Evolutionary conservation across 768 basidiomycete genomes (phyloP).

Genomic region (Lactifluus rugatus): DNA sequence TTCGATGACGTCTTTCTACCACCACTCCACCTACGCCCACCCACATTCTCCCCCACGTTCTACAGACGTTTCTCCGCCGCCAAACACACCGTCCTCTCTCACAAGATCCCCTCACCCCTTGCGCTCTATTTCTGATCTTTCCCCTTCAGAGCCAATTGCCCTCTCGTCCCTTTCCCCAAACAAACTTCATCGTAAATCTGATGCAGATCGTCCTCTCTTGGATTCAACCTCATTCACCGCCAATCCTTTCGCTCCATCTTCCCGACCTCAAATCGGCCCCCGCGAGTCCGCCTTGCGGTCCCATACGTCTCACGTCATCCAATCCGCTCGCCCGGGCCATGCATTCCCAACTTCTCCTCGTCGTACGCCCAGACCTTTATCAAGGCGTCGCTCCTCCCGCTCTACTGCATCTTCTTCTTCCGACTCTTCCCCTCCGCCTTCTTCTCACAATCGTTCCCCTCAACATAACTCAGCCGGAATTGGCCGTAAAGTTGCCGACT

Average conservation of each 20-base stretch:
- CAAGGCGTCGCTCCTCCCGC: slow-evolving; percentile 15
- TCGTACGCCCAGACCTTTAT: slow-evolving; percentile 16
- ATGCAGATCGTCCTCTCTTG: slow-evolving; percentile 4
- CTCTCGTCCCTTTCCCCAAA: slow-evolving; percentile 5
- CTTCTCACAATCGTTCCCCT: slow-evolving; percentile 28
- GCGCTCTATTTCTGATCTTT: slow-evolving; percentile 1
- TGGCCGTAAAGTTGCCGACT: slow-evolving; percentile 76
- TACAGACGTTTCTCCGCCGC: slow-evolving; percentile 14
- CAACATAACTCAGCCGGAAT: slow-evolving; percentile 35
- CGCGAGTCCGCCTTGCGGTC: slow-evolving; percentile 14
- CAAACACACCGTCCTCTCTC: neutral
- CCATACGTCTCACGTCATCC: slow-evolving; percentile 1
- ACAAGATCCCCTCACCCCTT: neutral
- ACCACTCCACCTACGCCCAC: neutral
- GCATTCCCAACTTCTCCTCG: slow-evolving; percentile 10
- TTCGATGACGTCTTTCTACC: slow-evolving; percentile 10
- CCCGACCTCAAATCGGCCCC: slow-evolving; percentile 8
- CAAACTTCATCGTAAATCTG: slow-evolving; percentile 5
- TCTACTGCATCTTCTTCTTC: slow-evolving; percentile 28
- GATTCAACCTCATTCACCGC: neutral
- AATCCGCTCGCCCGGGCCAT: slow-evolving; percentile 7
- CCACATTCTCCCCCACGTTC: slow-evolving; percentile 11
- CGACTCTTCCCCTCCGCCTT: slow-evolving; percentile 27
- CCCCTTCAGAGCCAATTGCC: slow-evolving; percentile 9
- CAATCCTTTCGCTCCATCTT: slow-evolving; percentile 11